These are phyloP conservation scores for Tripidium arundinaceum DNA, from an alignment of 202 grass and related monocot species.

Conservation along the genomic window DNA sequence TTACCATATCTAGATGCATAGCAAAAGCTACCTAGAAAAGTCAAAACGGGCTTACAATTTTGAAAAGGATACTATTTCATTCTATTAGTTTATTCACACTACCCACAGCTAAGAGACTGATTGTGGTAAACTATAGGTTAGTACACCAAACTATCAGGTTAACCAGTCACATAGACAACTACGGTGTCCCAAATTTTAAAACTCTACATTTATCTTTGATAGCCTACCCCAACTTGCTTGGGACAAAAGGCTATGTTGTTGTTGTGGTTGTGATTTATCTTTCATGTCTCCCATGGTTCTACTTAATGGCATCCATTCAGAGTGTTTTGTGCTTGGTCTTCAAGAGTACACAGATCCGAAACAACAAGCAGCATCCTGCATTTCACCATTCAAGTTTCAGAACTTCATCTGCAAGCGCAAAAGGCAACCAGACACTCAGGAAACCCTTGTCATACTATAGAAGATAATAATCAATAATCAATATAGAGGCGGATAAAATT, in stretches of 20 bases:
- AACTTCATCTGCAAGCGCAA: conserved; percentile 27
- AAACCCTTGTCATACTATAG: not conserved
- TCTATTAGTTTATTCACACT: not conserved
- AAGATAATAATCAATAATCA: conserved; percentile 29
- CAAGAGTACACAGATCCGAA: not conserved
- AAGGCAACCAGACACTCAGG: conserved; percentile 12
- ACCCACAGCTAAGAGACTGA: too few relatives aligned
- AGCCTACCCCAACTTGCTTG: too few relatives aligned
- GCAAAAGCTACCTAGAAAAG: too few relatives aligned
- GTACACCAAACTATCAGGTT: not conserved
- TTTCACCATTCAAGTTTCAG: not conserved
- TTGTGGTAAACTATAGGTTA: not conserved
- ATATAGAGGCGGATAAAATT: not conserved
- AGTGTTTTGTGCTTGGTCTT: not conserved
- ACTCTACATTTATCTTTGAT: conserved; percentile 5
- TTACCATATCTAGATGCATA: too few relatives aligned
- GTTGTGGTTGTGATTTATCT: too few relatives aligned
- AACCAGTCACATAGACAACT: not conserved
- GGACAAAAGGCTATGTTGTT: too few relatives aligned
- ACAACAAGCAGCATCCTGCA: not conserved
- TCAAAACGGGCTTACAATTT: too few relatives aligned
- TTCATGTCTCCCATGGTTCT: not conserved
- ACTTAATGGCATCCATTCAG: conserved; percentile 6
- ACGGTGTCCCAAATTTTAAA: not conserved
- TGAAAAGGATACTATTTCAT: not conserved